A percentile compares a stretch with the other conserved stretches of the same genome.
Evolutionary conservation across 1,284 basidiomycete genomes (phyloP).

Genomic region (Rhodotorula glutinis): DNA sequence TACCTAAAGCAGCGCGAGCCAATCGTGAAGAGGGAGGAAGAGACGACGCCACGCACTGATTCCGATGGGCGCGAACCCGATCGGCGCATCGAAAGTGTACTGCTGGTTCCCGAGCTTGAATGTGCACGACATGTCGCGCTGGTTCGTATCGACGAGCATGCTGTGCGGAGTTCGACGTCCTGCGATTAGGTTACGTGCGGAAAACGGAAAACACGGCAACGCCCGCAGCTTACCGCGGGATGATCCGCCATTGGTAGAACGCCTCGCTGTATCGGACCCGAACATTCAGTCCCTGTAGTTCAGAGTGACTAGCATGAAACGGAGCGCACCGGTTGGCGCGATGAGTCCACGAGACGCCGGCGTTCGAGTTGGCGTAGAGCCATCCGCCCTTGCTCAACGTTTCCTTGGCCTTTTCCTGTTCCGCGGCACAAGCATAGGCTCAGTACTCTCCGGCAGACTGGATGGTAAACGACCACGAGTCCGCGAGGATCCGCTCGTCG

Average conservation of each 20-base stretch:
- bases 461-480: no score
- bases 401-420: slow-evolving; percentile 3
- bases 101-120: slow-evolving; percentile 6
- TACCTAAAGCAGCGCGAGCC: no score
- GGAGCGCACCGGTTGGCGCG: slow-evolving; percentile 44
- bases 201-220: background rate
- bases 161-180: slow-evolving; percentile 42
- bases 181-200: background rate
- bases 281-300: background rate
- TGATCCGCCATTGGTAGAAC: slow-evolving; percentile 48
- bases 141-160: slow-evolving; percentile 68
- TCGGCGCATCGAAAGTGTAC: slow-evolving; percentile 56
- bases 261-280: slow-evolving; percentile 50
- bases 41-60: slow-evolving; percentile 52
- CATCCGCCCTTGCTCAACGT: slow-evolving; percentile 14
- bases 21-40: background rate
- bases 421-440: no score
- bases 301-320: no score
- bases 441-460: no score
- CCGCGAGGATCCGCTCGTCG: no score
- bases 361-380: slow-evolving; percentile 46
- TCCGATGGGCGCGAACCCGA: slow-evolving; percentile 70
- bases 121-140: slow-evolving; percentile 57
- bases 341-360: slow-evolving; percentile 59
- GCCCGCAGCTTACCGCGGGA: slow-evolving; percentile 52